A percentile compares a stretch with the other conserved stretches of the same genome.
phyloP scores from a whole-genome alignment of 1,139 yeast genomes.

The Pichia sp. region DNA sequence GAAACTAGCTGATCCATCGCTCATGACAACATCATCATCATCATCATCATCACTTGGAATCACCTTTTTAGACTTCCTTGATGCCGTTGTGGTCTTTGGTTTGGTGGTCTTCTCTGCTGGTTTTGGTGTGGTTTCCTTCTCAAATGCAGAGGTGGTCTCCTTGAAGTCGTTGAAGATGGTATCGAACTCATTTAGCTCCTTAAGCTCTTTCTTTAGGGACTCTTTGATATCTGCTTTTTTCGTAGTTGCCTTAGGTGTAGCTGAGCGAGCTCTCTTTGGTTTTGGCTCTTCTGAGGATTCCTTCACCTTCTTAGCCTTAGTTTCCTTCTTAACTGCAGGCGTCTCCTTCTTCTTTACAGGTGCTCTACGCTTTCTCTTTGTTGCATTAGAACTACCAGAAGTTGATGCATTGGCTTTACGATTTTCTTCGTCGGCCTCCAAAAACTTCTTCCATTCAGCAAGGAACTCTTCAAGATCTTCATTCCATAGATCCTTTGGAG shows the following conservation, averaged over 20 bases:
- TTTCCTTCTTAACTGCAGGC: too few relatives aligned
- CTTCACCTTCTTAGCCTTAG: conserved; percentile 1
- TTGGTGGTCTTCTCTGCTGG: conserved; percentile 1
- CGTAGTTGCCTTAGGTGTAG: too few relatives aligned
- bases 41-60: conserved; percentile 13
- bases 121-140: too few relatives aligned
- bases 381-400: conserved; percentile 14
- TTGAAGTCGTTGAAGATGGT: conserved; percentile 21
- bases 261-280: too few relatives aligned
- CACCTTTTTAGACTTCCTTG: conserved; percentile 5
- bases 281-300: conserved; percentile 2
- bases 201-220: conserved; percentile 10
- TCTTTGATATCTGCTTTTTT: neutral
- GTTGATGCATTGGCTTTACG: conserved; percentile 19
- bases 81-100: conserved; percentile 9
- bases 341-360: conserved; percentile 10
- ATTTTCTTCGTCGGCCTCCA: conserved; percentile 43
- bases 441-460: conserved; percentile 58
- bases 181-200: conserved; percentile 21
- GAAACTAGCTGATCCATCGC: conserved; percentile 9
- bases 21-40: conserved; percentile 13
- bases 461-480: conserved; percentile 72
- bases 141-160: too few relatives aligned
- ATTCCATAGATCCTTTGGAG: conserved; percentile 87
- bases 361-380: conserved; percentile 17